phyloP scores from a whole-genome alignment of 2,329 filamentous ascomycete species.

The Cytospora piceicola region DNA sequence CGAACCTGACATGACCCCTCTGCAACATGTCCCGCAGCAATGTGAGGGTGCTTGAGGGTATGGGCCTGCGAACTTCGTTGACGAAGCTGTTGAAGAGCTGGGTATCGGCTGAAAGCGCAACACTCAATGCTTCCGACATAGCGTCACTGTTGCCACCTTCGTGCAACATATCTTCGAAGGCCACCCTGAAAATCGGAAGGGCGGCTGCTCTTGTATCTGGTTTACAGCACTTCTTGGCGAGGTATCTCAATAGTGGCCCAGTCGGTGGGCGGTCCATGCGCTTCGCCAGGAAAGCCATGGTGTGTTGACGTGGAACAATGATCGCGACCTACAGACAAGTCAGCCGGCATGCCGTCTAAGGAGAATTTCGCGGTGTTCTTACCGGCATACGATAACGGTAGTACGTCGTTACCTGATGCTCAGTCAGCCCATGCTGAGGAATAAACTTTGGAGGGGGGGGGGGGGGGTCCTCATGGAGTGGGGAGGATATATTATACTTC shows the following conservation, averaged over 20 bases:
- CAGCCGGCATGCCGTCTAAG: not conserved
- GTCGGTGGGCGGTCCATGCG: not conserved
- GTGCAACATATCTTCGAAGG: not conserved
- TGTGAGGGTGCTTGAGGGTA: not conserved
- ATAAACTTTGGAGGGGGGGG: not conserved
- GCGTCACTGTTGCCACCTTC: not conserved
- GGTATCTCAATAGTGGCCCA: not conserved
- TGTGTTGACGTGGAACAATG: not conserved
- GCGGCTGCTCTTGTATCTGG: not conserved
- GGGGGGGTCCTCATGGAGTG: no score
- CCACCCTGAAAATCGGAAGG: not conserved
- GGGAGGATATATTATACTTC: not conserved
- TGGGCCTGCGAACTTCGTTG: not conserved
- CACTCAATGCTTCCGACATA: not conserved
- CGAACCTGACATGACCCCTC: not conserved
- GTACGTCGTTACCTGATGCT: not conserved
- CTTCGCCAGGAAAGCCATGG: not conserved
- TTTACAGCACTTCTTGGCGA: not conserved
- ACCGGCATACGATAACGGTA: not conserved
- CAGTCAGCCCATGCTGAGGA: not conserved
- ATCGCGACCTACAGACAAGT: not conserved
- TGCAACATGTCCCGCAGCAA: not conserved
- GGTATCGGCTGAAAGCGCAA: not conserved
- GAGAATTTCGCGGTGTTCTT: not conserved
- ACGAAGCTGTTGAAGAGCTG: not conserved